Percentiles rank a stretch among this genome's conserved stretches.
Evolutionary conservation across 2,329 filamentous ascomycete genomes (phyloP).

Genomic region (Ophiostoma sp.): DNA sequence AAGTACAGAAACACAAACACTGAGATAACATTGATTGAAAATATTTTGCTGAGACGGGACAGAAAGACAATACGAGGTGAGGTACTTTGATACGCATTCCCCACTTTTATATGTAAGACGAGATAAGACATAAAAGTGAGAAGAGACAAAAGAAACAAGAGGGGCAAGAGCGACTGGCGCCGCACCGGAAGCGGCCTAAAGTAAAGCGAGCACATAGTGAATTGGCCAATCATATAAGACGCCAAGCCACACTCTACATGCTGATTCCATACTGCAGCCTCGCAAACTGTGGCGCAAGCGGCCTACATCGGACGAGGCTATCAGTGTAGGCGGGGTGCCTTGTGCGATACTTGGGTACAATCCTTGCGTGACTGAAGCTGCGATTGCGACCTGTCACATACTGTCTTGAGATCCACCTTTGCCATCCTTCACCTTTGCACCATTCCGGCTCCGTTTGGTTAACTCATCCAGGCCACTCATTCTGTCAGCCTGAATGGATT

Average conservation of each 20-base stretch:
- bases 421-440: not conserved
- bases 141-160: not conserved
- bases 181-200: conserved; percentile 1
- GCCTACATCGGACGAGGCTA: conserved; percentile 14
- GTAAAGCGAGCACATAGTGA: not conserved
- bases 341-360: not conserved
- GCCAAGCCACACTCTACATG: not conserved
- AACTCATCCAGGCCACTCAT: not conserved
- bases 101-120: conserved; percentile 11
- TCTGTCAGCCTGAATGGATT: not conserved
- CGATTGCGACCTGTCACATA: conserved; percentile 12
- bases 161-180: not conserved
- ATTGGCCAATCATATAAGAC: conserved; percentile 1
- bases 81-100: not conserved
- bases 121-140: not conserved
- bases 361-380: conserved; percentile 3
- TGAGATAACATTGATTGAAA: not conserved
- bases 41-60: not conserved
- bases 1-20: too few species aligned
- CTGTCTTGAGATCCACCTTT: not conserved
- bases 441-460: not conserved
- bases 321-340: not conserved
- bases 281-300: not conserved
- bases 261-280: not conserved
- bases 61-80: not conserved